phyloP scores from a whole-genome alignment of 1,284 basidiomycete species.

The Bjerkandera adusta region DNA sequence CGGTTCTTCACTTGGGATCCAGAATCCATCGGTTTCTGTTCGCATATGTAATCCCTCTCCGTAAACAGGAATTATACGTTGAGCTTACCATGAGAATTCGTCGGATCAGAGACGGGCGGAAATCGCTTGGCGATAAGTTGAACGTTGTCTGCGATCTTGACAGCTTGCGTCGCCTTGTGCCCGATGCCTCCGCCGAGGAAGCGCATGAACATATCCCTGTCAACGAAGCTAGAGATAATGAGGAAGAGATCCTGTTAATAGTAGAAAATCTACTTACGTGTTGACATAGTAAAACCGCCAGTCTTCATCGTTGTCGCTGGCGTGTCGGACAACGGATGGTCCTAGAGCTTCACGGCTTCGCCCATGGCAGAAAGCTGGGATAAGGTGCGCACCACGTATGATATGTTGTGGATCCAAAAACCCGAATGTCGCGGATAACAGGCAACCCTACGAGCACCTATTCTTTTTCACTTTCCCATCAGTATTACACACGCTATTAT shows the following conservation, averaged over 20 bases:
- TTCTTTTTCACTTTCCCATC: too few species aligned
- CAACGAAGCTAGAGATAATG: conserved; percentile 21
- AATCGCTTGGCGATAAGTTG: too few species aligned
- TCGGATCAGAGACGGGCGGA: too few species aligned
- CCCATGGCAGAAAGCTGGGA: conserved; percentile 23
- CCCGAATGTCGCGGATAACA: conserved; percentile 23
- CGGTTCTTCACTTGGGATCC: too few species aligned
- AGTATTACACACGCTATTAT: too few species aligned
- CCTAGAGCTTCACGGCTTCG: too few species aligned
- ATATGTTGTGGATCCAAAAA: conserved; percentile 25
- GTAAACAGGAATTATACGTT: too few species aligned
- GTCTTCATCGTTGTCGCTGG: conserved; percentile 13
- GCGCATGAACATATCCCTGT: conserved; percentile 29
- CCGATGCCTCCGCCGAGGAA: conserved; percentile 25
- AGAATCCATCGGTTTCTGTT: too few species aligned
- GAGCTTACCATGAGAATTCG: too few species aligned
- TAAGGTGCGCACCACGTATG: conserved; percentile 23
- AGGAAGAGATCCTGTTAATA: neutral
- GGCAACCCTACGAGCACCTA: too few species aligned
- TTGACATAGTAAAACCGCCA: conserved; percentile 20
- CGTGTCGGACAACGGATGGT: too few species aligned
- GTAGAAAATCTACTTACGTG: conserved; percentile 13
- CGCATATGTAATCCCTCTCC: too few species aligned
- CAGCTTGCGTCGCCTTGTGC: conserved; percentile 12
- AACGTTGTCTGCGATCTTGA: conserved; percentile 2